These are phyloP conservation scores for Coniosporium apollinis DNA, from an alignment of 495 filamentous ascomycete species.

Conservation along the genomic window DNA sequence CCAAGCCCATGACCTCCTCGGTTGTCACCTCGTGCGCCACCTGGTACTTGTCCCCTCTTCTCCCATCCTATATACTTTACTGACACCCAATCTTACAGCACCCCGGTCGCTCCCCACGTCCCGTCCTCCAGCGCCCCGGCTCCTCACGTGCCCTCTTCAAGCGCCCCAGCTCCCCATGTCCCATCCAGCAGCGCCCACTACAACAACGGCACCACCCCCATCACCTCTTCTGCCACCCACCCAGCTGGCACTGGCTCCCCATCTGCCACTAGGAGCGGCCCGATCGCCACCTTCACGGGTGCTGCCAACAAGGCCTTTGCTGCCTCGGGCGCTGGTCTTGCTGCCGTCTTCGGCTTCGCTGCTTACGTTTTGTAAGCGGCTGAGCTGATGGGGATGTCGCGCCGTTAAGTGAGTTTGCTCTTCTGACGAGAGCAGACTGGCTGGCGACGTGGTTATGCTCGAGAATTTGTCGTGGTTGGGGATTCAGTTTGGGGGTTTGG, in stretches of 20 bases:
- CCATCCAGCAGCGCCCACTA: conserved; percentile 8
- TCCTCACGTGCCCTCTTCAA: not conserved
- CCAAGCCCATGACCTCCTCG: conserved; percentile 46
- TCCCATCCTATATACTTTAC: too few species aligned
- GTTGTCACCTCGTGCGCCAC: conserved; percentile 27
- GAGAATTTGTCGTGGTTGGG: too few species aligned
- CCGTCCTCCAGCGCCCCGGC: too few species aligned
- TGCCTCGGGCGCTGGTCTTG: conserved; percentile 47
- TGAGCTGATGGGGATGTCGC: too few species aligned
- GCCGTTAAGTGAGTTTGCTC: too few species aligned
- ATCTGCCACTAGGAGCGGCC: conserved; percentile 8
- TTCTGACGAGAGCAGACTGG: too few species aligned
- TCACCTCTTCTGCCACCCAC: conserved; percentile 19
- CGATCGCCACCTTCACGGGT: conserved; percentile 28
- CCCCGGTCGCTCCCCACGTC: too few species aligned
- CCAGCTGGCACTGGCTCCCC: conserved; percentile 13
- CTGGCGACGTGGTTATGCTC: too few species aligned
- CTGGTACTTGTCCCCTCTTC: conserved; percentile 31
- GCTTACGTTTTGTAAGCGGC: conserved; percentile 1
- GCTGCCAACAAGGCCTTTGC: conserved; percentile 36
- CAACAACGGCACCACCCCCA: conserved; percentile 21
- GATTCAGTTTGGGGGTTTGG: too few species aligned
- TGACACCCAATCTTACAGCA: too few species aligned
- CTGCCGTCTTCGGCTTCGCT: conserved; percentile 40
- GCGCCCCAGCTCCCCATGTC: not conserved